Evolutionary conservation across 2,329 filamentous ascomycete species (phyloP).

Genomic region (Colletotrichum destructivum): DNA sequence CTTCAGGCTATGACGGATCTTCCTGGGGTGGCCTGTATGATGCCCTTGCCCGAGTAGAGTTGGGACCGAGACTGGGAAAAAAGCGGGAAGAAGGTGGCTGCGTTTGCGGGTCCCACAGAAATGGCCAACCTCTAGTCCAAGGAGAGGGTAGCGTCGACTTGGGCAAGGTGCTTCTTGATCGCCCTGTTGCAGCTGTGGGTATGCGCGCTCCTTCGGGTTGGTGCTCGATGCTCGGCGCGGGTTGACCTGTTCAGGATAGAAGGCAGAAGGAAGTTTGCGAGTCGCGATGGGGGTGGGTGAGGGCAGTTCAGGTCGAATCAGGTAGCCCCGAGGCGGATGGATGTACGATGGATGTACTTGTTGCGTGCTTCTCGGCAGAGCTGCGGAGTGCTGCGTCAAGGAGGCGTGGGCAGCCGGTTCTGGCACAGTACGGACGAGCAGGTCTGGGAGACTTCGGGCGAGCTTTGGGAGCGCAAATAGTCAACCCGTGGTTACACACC

Average conservation of each 20-base stretch:
- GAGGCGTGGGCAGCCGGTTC: conserved; percentile 31
- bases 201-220: conserved; percentile 40
- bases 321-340: conserved; percentile 23
- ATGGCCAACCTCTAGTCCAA: conserved; percentile 43
- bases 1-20: conserved; percentile 64
- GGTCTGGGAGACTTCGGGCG: conserved; percentile 31
- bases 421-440: conserved; percentile 31
- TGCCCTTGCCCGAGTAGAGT: conserved; percentile 49
- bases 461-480: conserved; percentile 37
- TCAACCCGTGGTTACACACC: conserved; percentile 43
- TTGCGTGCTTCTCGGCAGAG: conserved; percentile 32
- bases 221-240: conserved; percentile 38
- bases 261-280: conserved; percentile 22
- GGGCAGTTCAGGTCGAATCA: conserved; percentile 39
- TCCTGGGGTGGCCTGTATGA: conserved; percentile 42
- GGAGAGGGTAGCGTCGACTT: conserved; percentile 36
- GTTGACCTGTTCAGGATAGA: conserved; percentile 28
- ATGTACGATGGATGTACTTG: conserved; percentile 29
- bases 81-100: conserved; percentile 51
- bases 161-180: conserved; percentile 39
- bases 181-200: conserved; percentile 43
- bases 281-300: conserved; percentile 31
- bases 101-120: conserved; percentile 54
- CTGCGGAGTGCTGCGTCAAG: conserved; percentile 37
- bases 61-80: conserved; percentile 47